These are phyloP conservation scores for Eimeria acervulina DNA, from an alignment of 169 alveolate species.

Conservation along the genomic window DNA sequence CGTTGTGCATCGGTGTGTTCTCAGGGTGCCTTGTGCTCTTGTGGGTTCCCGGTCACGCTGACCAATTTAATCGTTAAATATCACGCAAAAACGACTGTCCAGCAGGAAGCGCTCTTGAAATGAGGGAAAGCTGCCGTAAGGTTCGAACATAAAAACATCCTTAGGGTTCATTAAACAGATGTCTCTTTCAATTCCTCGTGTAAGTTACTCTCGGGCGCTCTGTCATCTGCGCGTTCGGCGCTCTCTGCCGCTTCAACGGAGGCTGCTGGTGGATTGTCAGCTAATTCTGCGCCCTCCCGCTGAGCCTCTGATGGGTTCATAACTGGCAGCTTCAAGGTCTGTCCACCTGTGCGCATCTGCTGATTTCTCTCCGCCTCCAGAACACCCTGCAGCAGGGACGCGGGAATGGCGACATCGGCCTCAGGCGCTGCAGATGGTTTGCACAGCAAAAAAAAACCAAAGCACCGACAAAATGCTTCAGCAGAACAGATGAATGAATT, in stretches of 20 bases:
- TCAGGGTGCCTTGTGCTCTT: neutral
- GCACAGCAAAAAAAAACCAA: neutral
- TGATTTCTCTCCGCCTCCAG: conserved; percentile 70
- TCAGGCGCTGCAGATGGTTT: conserved; percentile 24
- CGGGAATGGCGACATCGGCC: conserved; percentile 5
- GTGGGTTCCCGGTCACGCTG: neutral
- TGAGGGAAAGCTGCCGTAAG: neutral
- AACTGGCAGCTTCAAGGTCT: conserved; percentile 6
- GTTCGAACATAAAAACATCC: neutral
- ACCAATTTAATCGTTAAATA: neutral
- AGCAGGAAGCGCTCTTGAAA: neutral
- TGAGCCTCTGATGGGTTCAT: neutral
- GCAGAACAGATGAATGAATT: neutral
- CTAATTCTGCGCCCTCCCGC: neutral
- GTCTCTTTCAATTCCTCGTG: neutral
- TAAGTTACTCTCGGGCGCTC: neutral
- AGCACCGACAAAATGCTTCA: neutral
- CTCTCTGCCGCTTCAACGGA: neutral
- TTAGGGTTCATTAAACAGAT: neutral
- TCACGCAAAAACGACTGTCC: neutral
- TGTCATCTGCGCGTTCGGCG: neutral
- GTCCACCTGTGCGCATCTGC: conserved; percentile 19
- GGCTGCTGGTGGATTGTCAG: neutral
- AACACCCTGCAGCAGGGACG: conserved; percentile 58
- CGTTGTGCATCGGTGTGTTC: neutral